These are phyloP conservation scores for Paraurostyla sp. DNA, from an alignment of 73 alveolate species.

Conservation along the genomic window DNA sequence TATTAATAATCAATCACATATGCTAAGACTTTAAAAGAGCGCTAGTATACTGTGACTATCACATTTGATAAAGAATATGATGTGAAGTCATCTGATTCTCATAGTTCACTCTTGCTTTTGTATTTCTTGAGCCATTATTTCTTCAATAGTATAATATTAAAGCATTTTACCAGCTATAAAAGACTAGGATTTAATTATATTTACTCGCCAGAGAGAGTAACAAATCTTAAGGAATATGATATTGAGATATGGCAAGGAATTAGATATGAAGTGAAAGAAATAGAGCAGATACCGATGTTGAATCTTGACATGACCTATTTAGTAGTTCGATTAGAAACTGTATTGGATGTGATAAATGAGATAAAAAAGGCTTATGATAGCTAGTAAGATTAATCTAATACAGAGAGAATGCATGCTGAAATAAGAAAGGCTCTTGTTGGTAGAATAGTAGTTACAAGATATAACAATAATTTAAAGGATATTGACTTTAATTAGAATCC, in stretches of 20 bases:
- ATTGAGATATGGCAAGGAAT: conserved; percentile 22
- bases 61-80: conserved; percentile 9
- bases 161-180: not conserved
- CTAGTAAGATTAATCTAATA: not conserved
- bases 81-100: not conserved
- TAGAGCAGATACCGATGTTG: not conserved
- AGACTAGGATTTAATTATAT: not conserved
- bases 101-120: not conserved
- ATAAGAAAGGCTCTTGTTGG: conserved; percentile 25
- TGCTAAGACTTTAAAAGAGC: not conserved
- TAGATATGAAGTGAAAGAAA: not conserved
- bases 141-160: not conserved
- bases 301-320: not conserved
- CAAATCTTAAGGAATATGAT: conserved; percentile 5
- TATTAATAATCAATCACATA: not conserved
- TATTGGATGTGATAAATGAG: conserved; percentile 6
- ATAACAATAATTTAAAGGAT: conserved; percentile 2
- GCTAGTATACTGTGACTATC: not conserved
- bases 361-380: not conserved
- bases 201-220: conserved; percentile 2
- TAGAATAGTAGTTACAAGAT: conserved; percentile 5
- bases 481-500: conserved; percentile 11
- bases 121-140: not conserved
- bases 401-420: not conserved
- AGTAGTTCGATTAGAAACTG: conserved; percentile 14